Percentiles rank a stretch among this genome's conserved stretches.
phyloP scores from a whole-genome alignment of 352 stramenopile genomes.

The Globisporangium okanoganense region DNA sequence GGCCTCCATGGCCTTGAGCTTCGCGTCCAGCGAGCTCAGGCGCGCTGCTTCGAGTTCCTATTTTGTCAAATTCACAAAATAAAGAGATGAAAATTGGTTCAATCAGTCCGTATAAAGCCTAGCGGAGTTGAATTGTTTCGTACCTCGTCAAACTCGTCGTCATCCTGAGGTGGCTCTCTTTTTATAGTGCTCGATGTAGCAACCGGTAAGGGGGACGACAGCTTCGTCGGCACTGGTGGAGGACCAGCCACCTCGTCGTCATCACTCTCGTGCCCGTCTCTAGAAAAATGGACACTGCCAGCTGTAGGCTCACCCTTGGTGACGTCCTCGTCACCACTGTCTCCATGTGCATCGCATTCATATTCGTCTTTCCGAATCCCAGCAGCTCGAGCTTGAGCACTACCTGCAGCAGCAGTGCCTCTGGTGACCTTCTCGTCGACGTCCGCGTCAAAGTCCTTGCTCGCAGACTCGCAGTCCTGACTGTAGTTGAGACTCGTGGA shows the following conservation, averaged over 20 bases:
- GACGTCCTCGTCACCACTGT: slow-evolving; percentile 16
- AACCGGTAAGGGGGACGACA: slow-evolving; percentile 23
- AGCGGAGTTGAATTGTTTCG: not conserved
- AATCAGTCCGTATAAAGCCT: not conserved
- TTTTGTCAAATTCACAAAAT: not conserved
- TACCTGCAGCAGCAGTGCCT: not conserved
- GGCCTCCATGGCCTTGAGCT: slow-evolving; percentile 81
- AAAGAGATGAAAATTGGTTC: not conserved
- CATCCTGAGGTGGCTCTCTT: slow-evolving; percentile 17
- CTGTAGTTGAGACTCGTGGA: slow-evolving; percentile 18
- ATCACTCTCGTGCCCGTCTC: slow-evolving; percentile 24
- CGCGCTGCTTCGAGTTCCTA: slow-evolving; percentile 53
- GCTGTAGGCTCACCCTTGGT: not conserved
- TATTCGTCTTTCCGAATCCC: not conserved
- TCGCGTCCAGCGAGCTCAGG: slow-evolving; percentile 62
- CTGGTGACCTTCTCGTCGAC: not conserved
- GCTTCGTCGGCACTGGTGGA: slow-evolving; percentile 24
- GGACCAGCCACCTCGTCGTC: slow-evolving; percentile 8
- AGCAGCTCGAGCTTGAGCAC: not conserved
- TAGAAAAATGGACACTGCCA: not conserved
- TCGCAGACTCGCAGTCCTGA: slow-evolving; percentile 26
- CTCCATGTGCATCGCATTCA: not conserved
- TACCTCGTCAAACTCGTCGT: slow-evolving; percentile 63
- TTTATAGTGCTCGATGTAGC: not conserved
- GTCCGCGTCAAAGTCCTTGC: slow-evolving; percentile 22